phyloP scores from a whole-genome alignment of 495 filamentous ascomycete species.

The Xylaria bambusicola region DNA sequence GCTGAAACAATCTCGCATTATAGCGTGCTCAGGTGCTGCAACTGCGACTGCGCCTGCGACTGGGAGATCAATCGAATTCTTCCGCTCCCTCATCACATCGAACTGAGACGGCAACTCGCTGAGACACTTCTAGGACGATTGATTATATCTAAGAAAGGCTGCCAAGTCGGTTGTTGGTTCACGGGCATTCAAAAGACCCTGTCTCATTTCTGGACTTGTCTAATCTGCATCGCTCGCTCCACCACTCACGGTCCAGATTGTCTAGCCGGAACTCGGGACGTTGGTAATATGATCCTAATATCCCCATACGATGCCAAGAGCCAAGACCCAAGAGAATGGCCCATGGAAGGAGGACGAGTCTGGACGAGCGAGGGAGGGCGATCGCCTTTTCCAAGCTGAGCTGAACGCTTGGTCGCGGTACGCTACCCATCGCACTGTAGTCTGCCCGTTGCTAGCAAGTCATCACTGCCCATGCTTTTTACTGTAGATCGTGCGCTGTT shows the following conservation, averaged over 20 bases:
- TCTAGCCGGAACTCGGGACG: constrained; percentile 6
- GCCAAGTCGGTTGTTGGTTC: not conserved
- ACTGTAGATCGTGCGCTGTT: no score
- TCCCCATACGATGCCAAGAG: constrained; percentile 9
- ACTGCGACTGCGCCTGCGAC: no score
- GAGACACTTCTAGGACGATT: no score
- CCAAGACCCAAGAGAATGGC: constrained; percentile 9
- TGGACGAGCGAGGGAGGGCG: no score
- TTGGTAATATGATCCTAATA: not conserved
- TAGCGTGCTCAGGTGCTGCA: no score
- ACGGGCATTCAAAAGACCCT: not conserved
- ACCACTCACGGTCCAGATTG: not conserved
- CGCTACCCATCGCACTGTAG: no score
- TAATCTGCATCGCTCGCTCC: not conserved
- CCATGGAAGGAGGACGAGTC: not conserved
- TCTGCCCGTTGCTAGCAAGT: not conserved
- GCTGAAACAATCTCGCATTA: no score
- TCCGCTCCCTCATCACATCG: no score
- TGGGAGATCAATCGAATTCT: no score
- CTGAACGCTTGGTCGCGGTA: no score
- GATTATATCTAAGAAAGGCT: not conserved
- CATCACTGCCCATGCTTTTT: not conserved
- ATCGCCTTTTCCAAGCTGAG: no score
- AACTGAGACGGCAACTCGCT: no score
- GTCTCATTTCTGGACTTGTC: constrained; percentile 1